A percentile compares a stretch with the other conserved stretches of the same genome.
Evolutionary conservation across 1,284 basidiomycete species (phyloP).

Genomic region (Athelia sp.): DNA sequence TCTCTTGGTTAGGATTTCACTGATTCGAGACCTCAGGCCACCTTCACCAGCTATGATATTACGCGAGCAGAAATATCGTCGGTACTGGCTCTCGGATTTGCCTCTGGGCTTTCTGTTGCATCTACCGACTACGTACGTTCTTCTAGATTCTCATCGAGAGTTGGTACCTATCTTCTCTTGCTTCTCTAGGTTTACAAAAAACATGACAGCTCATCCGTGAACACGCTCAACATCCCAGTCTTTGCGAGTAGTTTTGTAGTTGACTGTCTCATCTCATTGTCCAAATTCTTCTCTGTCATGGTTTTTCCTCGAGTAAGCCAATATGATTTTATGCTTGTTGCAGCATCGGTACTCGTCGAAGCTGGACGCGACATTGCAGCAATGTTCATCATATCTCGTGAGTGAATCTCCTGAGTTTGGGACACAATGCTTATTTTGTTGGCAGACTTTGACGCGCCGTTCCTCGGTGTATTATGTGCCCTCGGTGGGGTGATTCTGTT

Average conservation of each 20-base stretch:
- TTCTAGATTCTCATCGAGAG: no score
- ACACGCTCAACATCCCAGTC: neutral
- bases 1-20: neutral
- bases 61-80: neutral
- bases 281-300: neutral
- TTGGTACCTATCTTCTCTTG: no score
- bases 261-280: neutral
- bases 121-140: neutral
- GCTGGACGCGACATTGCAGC: neutral
- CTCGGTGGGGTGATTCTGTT: neutral
- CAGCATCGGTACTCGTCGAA: neutral
- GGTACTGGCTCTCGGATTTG: neutral
- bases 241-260: neutral
- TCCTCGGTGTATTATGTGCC: neutral
- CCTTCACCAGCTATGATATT: neutral
- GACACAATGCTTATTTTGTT: neutral
- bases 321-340: neutral
- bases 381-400: neutral
- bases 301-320: neutral
- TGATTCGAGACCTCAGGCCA: neutral
- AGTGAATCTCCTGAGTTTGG: neutral
- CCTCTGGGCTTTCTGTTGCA: neutral
- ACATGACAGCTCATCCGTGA: neutral
- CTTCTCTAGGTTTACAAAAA: conserved; percentile 1
- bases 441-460: neutral